Evolutionary conservation across 1,284 basidiomycete genomes (phyloP), one percentile per base, ranked within the genome.

Genomic region (Fomitiporia mediterranea): DNA sequence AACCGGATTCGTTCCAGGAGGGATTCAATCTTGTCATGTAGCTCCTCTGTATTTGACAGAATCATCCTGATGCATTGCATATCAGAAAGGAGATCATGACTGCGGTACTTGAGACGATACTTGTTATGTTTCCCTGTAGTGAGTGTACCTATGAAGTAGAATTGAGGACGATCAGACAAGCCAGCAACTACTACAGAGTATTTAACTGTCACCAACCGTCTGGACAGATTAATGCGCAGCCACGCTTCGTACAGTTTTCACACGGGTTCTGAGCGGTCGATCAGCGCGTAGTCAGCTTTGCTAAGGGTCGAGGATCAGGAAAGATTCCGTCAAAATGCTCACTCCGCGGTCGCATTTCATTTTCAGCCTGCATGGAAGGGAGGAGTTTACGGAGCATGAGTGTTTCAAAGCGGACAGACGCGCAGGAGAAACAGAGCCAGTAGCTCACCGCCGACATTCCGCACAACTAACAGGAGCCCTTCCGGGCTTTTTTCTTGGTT

Each of bases 291-390:
- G 35, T 38, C 38, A 52, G 25, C 43, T 23, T 34, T 42, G 30
- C 28, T 25, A 63, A 56, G 35, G 60, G 9, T 15, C 43, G 19
- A 39, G 27, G n/a, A 46, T 46, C 9, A 21, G 21, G 1, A 34
- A 54, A 53, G 51, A 51, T 59, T 47, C 53, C 48, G 48, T 43
- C 44, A 51, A 44, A 56, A 25, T 23, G 55, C 67, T 27, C 62
- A 83, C 85, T 69, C 82, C 82, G 63, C 82, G 79, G 67, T 89
- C 86, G 64, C 86, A 89, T 42, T 80, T 77, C 57, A 89, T 71
- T 67, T 89, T 90, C 53, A 89, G 72, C 55, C 87, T 81, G 55
- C n/a, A n/a, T n/a, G n/a, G n/a, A 37, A 40, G 15, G 23, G 43
- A 32, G 17, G 2, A 32, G 7, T 42, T 27, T 40, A 35, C 23